Percentiles rank a stretch among this genome's conserved stretches.
phyloP scores from a whole-genome alignment of 2,329 filamentous ascomycete species.

The Fonsecaea monophora region DNA sequence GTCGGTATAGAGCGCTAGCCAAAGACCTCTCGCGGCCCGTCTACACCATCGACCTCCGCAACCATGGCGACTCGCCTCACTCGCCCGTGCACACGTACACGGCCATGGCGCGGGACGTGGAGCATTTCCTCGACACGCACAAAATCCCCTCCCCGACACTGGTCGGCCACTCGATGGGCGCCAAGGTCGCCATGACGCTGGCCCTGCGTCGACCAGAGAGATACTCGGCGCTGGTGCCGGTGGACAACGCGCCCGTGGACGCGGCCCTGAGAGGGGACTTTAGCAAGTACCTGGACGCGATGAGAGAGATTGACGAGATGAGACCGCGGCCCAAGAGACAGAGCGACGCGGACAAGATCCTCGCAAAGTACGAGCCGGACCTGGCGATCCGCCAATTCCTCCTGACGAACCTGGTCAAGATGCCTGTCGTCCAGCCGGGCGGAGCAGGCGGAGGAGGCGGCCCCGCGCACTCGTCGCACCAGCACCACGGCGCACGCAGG shows the following conservation, averaged over 20 bases:
- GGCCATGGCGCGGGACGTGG: constrained; percentile 82
- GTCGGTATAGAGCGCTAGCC: constrained; percentile 69
- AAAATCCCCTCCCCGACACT: constrained; percentile 71
- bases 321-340: constrained; percentile 30
- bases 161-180: constrained; percentile 97
- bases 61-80: constrained; percentile 91
- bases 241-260: constrained; percentile 92
- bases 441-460: background rate
- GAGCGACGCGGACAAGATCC: constrained; percentile 36
- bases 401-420: constrained; percentile 73
- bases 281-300: constrained; percentile 78
- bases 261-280: constrained; percentile 77
- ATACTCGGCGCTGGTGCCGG: constrained; percentile 75
- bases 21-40: constrained; percentile 80
- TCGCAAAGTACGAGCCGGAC: constrained; percentile 53
- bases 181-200: constrained; percentile 89
- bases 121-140: constrained; percentile 76
- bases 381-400: constrained; percentile 87
- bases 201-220: constrained; percentile 73
- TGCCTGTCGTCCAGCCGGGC: background rate
- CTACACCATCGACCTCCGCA: constrained; percentile 86
- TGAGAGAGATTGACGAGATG: constrained; percentile 74
- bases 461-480: constrained; percentile 38
- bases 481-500: constrained; percentile 45
- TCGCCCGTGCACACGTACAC: constrained; percentile 76